A percentile compares a stretch with the other conserved stretches of the same genome.
Evolutionary conservation across 768 basidiomycete species (phyloP).

Genomic region (Tulasnella sp.): DNA sequence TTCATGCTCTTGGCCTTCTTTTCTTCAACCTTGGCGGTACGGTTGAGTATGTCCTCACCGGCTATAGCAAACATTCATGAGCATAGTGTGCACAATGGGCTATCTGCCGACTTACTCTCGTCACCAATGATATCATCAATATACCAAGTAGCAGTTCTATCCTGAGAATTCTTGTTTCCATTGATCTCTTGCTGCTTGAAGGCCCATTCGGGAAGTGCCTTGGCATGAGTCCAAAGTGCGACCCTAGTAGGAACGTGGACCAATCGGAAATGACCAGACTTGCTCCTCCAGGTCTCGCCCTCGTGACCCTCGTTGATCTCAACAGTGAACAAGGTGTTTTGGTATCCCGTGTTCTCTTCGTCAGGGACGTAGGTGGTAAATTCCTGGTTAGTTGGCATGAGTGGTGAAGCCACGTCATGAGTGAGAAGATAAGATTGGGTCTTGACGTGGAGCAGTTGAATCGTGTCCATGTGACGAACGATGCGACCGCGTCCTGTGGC

Average conservation of each 20-base stretch:
- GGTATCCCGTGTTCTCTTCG: slow-evolving; percentile 61
- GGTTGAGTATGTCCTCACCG: slow-evolving; percentile 40
- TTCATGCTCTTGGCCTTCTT: slow-evolving; percentile 71
- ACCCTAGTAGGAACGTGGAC: slow-evolving; percentile 84
- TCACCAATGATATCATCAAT: slow-evolving; percentile 68
- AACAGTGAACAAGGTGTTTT: slow-evolving; percentile 82
- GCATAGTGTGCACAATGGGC: background rate
- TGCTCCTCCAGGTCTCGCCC: slow-evolving; percentile 82
- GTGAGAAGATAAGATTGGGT: slow-evolving; percentile 77
- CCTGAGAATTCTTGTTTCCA: slow-evolving; percentile 82
- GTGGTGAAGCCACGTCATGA: slow-evolving; percentile 93
- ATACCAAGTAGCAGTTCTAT: slow-evolving; percentile 78
- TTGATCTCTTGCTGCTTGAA: slow-evolving; percentile 97
- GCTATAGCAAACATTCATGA: slow-evolving; percentile 27
- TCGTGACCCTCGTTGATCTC: slow-evolving; percentile 57
- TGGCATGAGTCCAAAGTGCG: slow-evolving; percentile 81
- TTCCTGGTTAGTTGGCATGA: slow-evolving; percentile 97
- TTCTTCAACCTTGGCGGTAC: slow-evolving; percentile 36
- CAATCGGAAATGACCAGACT: slow-evolving; percentile 84
- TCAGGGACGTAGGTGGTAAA: slow-evolving; percentile 77
- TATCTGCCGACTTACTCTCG: slow-evolving; percentile 52
- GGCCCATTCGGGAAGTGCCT: slow-evolving; percentile 88
- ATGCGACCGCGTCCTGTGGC: slow-evolving; percentile 87
- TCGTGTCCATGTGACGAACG: slow-evolving; percentile 76
- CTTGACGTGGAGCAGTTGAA: slow-evolving; percentile 79